These are phyloP conservation scores for Solanum verrucosum DNA, from an alignment of 257 asterid genomes.

Conservation along the genomic window DNA sequence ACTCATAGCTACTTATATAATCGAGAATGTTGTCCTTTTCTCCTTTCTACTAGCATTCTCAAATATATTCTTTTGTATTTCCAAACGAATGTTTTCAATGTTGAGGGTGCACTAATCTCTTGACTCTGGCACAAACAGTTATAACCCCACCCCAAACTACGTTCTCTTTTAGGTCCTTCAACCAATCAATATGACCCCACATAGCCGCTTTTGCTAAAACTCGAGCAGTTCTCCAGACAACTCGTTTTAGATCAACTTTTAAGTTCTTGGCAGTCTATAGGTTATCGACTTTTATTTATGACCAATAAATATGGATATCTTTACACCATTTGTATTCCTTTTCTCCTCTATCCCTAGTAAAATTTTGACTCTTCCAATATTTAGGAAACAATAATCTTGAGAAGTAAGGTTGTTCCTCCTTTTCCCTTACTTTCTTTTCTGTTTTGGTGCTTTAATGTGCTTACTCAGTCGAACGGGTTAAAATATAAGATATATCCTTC, in stretches of 20 bases:
- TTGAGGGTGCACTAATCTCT: not conserved
- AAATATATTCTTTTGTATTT: not conserved
- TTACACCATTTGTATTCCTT: not conserved
- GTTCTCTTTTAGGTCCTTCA: not conserved
- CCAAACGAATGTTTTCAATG: not conserved
- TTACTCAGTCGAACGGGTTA: not conserved
- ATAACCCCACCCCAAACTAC: not conserved
- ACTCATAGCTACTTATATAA: not conserved
- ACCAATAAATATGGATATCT: not conserved
- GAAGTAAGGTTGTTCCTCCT: not conserved
- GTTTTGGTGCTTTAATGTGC: not conserved
- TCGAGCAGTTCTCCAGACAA: not conserved
- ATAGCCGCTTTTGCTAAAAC: not conserved
- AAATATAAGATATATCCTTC: not conserved
- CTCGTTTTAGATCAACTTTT: not conserved
- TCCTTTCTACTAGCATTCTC: not conserved
- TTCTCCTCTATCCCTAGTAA: not conserved
- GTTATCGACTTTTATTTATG: not conserved
- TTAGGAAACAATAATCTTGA: not conserved
- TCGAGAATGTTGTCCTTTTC: not conserved
- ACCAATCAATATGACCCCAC: not conserved
- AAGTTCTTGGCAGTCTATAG: not conserved
- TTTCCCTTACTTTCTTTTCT: not conserved
- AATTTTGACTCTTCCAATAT: not conserved
- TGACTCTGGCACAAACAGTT: not conserved